Conservation (phyloP, 2,329 filamentous ascomycete genomes). For the Alternaria postmessia region DNA sequence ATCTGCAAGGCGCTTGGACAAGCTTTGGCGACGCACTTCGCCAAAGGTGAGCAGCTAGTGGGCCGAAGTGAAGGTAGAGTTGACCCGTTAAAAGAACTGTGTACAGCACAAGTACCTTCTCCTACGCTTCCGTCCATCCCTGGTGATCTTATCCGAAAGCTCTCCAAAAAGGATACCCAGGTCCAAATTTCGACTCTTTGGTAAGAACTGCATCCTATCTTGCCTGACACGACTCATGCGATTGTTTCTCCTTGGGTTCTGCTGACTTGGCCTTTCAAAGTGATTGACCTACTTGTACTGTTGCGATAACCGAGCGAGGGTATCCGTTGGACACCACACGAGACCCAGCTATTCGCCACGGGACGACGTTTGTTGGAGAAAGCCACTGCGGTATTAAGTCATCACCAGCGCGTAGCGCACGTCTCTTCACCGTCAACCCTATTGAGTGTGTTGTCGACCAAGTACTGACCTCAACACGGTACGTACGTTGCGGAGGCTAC, state of each 20-base stretch:
- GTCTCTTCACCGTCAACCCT: slow-evolving; percentile 12
- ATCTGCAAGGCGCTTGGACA: slow-evolving; percentile 42
- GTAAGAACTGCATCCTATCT: neutral
- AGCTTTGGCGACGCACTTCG: slow-evolving; percentile 40
- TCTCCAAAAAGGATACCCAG: neutral
- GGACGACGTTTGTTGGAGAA: slow-evolving; percentile 35
- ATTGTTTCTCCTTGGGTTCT: slow-evolving; percentile 14
- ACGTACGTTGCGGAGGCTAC: slow-evolving; percentile 23
- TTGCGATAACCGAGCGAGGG: slow-evolving; percentile 27
- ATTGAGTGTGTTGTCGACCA: slow-evolving; percentile 1
- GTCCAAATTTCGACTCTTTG: neutral
- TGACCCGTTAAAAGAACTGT: slow-evolving; percentile 27
- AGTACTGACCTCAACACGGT: slow-evolving; percentile 5
- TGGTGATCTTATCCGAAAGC: slow-evolving; percentile 1
- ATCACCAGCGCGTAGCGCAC: slow-evolving; percentile 22
- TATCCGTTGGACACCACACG: slow-evolving; percentile 35
- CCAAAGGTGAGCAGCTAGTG: slow-evolving; percentile 37
- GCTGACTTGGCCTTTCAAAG: slow-evolving; percentile 30
- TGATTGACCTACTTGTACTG: slow-evolving; percentile 23
- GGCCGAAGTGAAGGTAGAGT: slow-evolving; percentile 24
- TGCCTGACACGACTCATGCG: neutral
- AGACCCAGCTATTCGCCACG: slow-evolving; percentile 32
- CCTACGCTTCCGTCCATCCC: slow-evolving; percentile 16
- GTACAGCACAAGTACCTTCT: slow-evolving; percentile 26
- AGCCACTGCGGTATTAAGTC: slow-evolving; percentile 20